Conservation (phyloP, 352 stramenopile species). For the Phytophthora cactorum region DNA sequence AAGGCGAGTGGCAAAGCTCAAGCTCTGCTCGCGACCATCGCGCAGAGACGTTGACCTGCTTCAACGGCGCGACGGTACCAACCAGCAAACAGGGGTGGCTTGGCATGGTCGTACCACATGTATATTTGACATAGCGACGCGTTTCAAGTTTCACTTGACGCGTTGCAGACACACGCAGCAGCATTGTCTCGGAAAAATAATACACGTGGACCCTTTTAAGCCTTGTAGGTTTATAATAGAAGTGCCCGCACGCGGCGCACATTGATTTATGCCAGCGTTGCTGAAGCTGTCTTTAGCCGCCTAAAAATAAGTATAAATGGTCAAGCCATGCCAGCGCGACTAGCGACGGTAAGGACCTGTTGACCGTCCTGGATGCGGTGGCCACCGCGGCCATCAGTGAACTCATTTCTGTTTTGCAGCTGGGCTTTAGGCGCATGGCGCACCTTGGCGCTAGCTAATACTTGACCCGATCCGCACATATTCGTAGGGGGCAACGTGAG, state of each 20-base stretch:
- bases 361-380: constrained; percentile 8
- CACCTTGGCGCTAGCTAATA: constrained; percentile 11
- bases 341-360: constrained; percentile 15
- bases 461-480: constrained; percentile 22
- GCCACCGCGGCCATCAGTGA: constrained; percentile 3
- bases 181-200: background rate
- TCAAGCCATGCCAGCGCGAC: constrained; percentile 1
- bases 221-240: no score
- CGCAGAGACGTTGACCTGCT: constrained; percentile 15
- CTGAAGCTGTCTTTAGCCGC: background rate
- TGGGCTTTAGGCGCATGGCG: constrained; percentile 7
- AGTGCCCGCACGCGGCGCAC: no score
- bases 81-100: background rate
- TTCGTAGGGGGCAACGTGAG: constrained; percentile 8
- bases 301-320: no score
- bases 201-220: background rate
- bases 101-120: no score
- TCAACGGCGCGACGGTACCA: background rate
- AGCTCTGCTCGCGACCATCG: constrained; percentile 4
- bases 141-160: constrained; percentile 11
- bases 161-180: constrained; percentile 2
- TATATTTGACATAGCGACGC: background rate
- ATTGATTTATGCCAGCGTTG: constrained; percentile 6
- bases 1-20: constrained; percentile 18
- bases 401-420: constrained; percentile 22